Evolutionary conservation across 2,329 filamentous ascomycete genomes (phyloP).

Genomic region (Fusarium ambrosium): DNA sequence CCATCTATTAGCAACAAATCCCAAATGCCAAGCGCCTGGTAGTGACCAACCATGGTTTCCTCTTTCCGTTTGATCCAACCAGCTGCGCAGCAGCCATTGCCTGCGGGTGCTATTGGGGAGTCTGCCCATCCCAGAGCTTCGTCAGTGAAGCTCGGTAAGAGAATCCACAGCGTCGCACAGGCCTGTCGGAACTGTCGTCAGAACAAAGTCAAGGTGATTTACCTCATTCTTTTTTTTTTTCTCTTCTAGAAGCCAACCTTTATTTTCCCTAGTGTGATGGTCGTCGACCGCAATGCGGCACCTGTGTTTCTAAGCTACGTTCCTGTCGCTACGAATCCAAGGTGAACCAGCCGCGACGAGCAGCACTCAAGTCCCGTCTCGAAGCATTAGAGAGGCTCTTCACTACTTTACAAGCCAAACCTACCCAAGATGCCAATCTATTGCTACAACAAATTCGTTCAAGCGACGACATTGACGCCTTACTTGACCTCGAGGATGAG

Average conservation of each 20-base stretch:
- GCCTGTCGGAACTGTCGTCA: not conserved
- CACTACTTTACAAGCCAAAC: not conserved
- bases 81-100: not conserved
- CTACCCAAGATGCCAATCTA: not conserved
- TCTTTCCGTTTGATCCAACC: not conserved
- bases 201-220: conserved; percentile 1
- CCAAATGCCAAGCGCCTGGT: not conserved
- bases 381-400: not conserved
- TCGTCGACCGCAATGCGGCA: not conserved
- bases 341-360: not conserved
- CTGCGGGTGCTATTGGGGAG: not conserved
- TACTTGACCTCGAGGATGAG: not conserved
- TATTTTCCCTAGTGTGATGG: not conserved
- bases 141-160: not conserved
- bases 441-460: not conserved
- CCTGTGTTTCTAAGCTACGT: not conserved
- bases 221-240: not conserved
- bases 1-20: not conserved
- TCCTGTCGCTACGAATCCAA: not conserved
- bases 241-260: not conserved
- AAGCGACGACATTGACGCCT: not conserved
- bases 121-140: not conserved
- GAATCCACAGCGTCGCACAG: not conserved
- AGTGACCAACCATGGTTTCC: not conserved
- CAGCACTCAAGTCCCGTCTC: not conserved